Percentiles rank a stretch among this genome's conserved stretches.
Conservation (phyloP, 805 yeast genomes). For the Monosporozyma unispora region DNA sequence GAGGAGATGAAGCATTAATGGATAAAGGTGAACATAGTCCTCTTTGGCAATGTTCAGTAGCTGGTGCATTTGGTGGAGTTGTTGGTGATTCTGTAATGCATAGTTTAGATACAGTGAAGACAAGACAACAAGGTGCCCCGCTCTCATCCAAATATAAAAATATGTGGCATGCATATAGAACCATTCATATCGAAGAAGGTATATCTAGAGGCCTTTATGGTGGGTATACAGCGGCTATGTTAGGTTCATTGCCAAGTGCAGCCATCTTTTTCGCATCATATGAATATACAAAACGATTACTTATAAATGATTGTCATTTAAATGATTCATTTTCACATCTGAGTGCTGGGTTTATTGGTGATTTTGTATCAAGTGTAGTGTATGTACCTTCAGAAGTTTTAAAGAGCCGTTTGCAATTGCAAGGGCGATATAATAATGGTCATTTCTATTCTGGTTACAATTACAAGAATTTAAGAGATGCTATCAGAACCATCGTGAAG, state of each 20-base stretch:
- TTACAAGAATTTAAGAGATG: constrained; percentile 66
- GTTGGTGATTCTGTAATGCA: constrained; percentile 92
- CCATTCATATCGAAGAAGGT: constrained; percentile 82
- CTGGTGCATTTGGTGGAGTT: constrained; percentile 89
- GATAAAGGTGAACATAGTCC: neutral
- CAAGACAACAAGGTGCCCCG: constrained; percentile 94
- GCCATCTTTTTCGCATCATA: constrained; percentile 91
- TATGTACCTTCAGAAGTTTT: constrained; percentile 95
- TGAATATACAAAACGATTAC: constrained; percentile 64
- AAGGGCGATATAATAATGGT: constrained; percentile 71
- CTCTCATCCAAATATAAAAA: constrained; percentile 51
- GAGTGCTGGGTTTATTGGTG: constrained; percentile 88
- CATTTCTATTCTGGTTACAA: constrained; percentile 78
- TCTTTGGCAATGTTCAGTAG: constrained; percentile 30
- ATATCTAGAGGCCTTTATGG: constrained; percentile 75
- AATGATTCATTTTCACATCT: constrained; percentile 78
- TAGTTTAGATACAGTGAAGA: constrained; percentile 91
- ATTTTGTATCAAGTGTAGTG: constrained; percentile 74
- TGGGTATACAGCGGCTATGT: constrained; percentile 85
- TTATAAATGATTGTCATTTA: constrained; percentile 52
- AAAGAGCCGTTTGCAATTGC: constrained; percentile 87
- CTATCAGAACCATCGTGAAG: constrained; percentile 51
- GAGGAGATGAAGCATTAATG: neutral
- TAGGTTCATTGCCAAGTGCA: constrained; percentile 91
- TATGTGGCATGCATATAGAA: constrained; percentile 66